A percentile compares a stretch with the other conserved stretches of the same genome.
Conservation (phyloP, 2,329 filamentous ascomycete genomes). For the Colletotrichum liriopes region DNA sequence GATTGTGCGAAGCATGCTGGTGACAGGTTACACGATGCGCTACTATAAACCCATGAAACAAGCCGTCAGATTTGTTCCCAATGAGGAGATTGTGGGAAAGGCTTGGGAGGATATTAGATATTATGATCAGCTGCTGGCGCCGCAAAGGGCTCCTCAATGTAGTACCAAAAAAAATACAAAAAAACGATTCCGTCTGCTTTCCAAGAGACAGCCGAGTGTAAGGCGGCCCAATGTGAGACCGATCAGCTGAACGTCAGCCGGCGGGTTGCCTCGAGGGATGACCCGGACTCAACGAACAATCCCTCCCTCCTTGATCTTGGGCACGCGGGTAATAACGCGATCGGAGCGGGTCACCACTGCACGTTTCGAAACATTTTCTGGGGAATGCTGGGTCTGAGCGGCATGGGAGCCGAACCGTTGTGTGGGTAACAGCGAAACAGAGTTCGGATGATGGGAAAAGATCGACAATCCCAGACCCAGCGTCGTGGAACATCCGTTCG, state of each 20-base stretch:
- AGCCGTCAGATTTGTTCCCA: no score
- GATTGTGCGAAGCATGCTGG: slow-evolving; percentile 15
- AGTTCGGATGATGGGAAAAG: slow-evolving; percentile 19
- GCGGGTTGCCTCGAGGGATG: not conserved
- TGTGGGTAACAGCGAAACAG: slow-evolving; percentile 21
- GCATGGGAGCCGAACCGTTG: not conserved
- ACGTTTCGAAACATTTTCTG: slow-evolving; percentile 29
- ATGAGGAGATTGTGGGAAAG: no score
- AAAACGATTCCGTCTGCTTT: not conserved
- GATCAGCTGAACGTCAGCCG: not conserved
- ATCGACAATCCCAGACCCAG: slow-evolving; percentile 24
- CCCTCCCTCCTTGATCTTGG: not conserved
- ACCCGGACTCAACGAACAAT: not conserved
- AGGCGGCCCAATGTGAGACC: slow-evolving; percentile 19
- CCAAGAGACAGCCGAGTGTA: not conserved
- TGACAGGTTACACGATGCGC: no score
- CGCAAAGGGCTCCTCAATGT: not conserved
- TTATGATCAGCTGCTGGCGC: not conserved
- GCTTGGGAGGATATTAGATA: not conserved
- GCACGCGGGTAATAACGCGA: not conserved
- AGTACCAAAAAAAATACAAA: not conserved
- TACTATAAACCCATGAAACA: not conserved
- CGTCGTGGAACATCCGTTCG: slow-evolving; percentile 1
- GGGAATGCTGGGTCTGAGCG: slow-evolving; percentile 12
- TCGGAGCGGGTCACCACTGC: not conserved